Evolutionary conservation across 208 protist species (phyloP), one percentile per base, ranked within the genome.

Genomic region (Zelonia costaricensis): DNA sequence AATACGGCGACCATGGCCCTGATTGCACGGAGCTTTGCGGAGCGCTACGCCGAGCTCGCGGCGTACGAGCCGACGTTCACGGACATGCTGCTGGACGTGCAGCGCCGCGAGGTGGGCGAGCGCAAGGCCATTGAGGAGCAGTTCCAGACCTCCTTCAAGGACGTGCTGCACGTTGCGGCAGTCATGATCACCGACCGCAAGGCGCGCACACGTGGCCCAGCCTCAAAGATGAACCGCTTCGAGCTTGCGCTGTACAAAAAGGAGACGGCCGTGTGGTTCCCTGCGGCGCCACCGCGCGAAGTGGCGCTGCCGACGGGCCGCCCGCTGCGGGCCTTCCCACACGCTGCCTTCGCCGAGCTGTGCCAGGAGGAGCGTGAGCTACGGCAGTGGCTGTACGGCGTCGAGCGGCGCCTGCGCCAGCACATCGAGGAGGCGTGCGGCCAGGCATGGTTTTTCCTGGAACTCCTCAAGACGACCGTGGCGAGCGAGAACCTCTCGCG

Each of bases 141-240:
- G 39, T 40, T 73, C 25, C 27, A 65, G 9, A 30, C 36, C 13
- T 55, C 53, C 15, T 80, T 88, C 30, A 43, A 55, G 23, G 86
- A 93, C 45, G 72, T 93, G 23, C 61, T 88, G 1, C 83, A 91
- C 71, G 30, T 86, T 20, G 62, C 76, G 0, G 82, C 75, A 9
- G 69, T 93, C 33, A 76, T 80, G 71, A 80, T 93, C 43, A 54
- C 69, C 7, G 83, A 93, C 12, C 76, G 79, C 55, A 88, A 87
- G 70, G 31, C 61, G 3, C 51, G 48, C 5, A 62, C 67, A 48
- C 74, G 63, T 6, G 62, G 72, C 15, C 42, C 54, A 9, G 31
- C 74, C n/a, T 45, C 74, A 15, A 33, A 62, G 6, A 45, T 78
- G 60, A 63, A 76, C 47, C 42, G 44, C 3, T 59, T 60, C 36